Conservation (phyloP, 192 early-diverging fungal species). For the Backusella parvicylindrica region DNA sequence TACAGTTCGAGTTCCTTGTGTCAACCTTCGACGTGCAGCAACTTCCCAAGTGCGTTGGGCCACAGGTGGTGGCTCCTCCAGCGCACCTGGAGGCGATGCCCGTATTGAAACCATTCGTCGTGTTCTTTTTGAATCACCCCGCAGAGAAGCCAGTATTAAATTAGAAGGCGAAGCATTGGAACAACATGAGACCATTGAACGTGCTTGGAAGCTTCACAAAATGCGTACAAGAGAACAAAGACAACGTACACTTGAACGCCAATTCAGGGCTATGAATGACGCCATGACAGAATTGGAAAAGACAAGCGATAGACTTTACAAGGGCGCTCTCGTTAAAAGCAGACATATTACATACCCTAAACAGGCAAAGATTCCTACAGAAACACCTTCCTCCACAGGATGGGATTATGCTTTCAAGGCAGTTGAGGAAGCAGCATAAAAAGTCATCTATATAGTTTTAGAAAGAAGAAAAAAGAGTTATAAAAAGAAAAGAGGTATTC, state of each 20-base stretch:
- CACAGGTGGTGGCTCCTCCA: conserved; percentile 9
- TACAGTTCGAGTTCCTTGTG: conserved; percentile 4
- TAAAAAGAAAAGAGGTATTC: not conserved
- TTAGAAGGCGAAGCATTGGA: conserved; percentile 55
- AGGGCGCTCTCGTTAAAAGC: conserved; percentile 56
- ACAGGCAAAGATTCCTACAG: conserved; percentile 71
- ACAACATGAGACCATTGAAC: conserved; percentile 68
- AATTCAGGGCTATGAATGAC: conserved; percentile 60
- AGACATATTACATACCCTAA: conserved; percentile 61
- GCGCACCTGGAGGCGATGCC: conserved; percentile 44
- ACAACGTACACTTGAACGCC: conserved; percentile 42
- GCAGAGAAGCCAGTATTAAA: conserved; percentile 27
- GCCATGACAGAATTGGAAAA: conserved; percentile 67
- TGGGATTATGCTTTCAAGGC: conserved; percentile 63
- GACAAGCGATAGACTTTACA: conserved; percentile 56
- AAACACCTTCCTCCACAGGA: conserved; percentile 63
- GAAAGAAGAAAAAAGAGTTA: not conserved
- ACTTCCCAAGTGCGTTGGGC: not conserved
- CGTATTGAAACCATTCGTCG: conserved; percentile 70
- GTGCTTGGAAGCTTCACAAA: conserved; percentile 61
- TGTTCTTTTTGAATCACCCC: conserved; percentile 62
- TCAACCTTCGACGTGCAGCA: not conserved
- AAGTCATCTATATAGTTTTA: too few relatives aligned
- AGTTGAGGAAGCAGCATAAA: conserved; percentile 1
- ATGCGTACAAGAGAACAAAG: conserved; percentile 46